A percentile compares a stretch with the other conserved stretches of the same genome.
phyloP scores from a whole-genome alignment of 768 basidiomycete species.

The Vararia minispora region DNA sequence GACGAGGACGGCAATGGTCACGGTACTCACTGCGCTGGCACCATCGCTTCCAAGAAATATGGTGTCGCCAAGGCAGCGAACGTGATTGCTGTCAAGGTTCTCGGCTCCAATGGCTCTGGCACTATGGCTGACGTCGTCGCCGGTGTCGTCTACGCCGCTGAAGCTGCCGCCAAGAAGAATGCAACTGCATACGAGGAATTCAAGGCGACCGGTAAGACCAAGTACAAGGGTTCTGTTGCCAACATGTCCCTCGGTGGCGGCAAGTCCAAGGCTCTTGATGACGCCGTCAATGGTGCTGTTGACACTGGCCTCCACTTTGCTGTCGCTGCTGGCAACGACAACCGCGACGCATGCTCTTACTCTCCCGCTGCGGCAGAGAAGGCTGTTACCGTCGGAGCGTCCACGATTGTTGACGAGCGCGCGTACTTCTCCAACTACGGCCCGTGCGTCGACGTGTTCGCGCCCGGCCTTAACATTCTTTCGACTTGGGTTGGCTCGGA shows the following conservation, averaged over 20 bases:
- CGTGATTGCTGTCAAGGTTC: constrained; percentile 84
- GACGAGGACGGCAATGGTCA: constrained; percentile 95
- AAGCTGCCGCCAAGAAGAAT: constrained; percentile 40
- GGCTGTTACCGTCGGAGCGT: constrained; percentile 92
- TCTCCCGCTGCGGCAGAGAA: constrained; percentile 86
- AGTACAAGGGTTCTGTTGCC: constrained; percentile 89
- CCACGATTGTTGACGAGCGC: constrained; percentile 68
- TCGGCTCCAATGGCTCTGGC: constrained; percentile 91
- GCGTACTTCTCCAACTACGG: constrained; percentile 94
- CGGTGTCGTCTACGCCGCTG: constrained; percentile 77
- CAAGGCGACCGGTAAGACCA: constrained; percentile 62
- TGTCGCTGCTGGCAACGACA: constrained; percentile 88
- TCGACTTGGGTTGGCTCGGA: constrained; percentile 67
- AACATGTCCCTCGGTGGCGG: constrained; percentile 99
- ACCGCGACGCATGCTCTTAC: constrained; percentile 83
- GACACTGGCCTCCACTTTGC: constrained; percentile 85
- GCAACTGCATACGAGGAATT: constrained; percentile 53
- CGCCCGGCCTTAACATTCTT: constrained; percentile 79
- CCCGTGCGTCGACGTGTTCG: constrained; percentile 85
- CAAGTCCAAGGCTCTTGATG: constrained; percentile 77
- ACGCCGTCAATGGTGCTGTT: constrained; percentile 78
- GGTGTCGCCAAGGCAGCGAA: constrained; percentile 94
- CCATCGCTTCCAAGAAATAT: constrained; percentile 86
- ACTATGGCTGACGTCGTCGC: constrained; percentile 89
- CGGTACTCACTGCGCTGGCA: constrained; percentile 91